A percentile compares a stretch with the other conserved stretches of the same genome.
These are phyloP conservation scores for Calonectria ilicicola DNA, from an alignment of 2,329 filamentous ascomycete genomes.

Conservation along the genomic window DNA sequence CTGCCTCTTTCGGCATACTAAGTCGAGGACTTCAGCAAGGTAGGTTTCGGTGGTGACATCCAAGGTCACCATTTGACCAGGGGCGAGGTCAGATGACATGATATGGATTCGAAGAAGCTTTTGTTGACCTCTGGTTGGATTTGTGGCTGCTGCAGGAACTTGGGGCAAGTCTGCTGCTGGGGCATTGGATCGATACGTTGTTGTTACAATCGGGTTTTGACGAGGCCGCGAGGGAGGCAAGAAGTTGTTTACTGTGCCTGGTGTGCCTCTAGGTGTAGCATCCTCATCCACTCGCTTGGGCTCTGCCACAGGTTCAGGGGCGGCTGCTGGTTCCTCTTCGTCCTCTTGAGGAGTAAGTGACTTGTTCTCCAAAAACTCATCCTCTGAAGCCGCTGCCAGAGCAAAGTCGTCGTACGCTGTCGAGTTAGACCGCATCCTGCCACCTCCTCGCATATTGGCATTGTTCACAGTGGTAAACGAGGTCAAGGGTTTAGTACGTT, in stretches of 20 bases:
- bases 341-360: constrained; percentile 74
- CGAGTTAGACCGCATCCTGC: constrained; percentile 73
- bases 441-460: constrained; percentile 75
- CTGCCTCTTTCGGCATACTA: constrained; percentile 81
- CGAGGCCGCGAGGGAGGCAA: constrained; percentile 51
- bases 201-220: constrained; percentile 72
- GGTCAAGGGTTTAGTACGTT: constrained; percentile 78
- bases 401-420: constrained; percentile 88
- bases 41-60: constrained; percentile 87
- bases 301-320: constrained; percentile 50
- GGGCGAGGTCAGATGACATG: constrained; percentile 74
- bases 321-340: constrained; percentile 51
- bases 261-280: constrained; percentile 41
- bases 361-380: constrained; percentile 78
- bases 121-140: constrained; percentile 70
- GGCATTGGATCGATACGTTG: constrained; percentile 66
- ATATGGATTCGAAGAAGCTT: constrained; percentile 81
- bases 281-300: constrained; percentile 42
- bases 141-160: constrained; percentile 55
- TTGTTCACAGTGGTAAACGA: constrained; percentile 88
- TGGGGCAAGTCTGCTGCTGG: constrained; percentile 69
- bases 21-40: constrained; percentile 83
- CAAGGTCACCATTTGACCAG: constrained; percentile 79
- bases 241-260: constrained; percentile 43
- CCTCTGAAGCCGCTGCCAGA: constrained; percentile 77